Evolutionary conservation across 192 early-diverging fungal genomes (phyloP).

Genomic region (Coemansia sp.): DNA sequence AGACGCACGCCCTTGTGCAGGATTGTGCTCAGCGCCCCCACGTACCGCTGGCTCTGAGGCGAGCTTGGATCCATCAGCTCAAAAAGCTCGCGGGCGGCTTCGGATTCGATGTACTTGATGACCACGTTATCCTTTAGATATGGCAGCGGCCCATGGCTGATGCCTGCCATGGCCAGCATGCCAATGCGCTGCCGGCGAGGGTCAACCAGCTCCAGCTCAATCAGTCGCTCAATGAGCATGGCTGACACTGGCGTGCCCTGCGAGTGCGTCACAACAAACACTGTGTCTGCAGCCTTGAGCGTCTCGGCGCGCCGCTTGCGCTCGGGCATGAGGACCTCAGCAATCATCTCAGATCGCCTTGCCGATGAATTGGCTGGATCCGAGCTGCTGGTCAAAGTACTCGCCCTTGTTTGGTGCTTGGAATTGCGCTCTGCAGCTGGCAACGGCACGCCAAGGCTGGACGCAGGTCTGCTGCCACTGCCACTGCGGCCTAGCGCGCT

Average conservation of each 20-base stretch:
- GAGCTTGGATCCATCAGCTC: constrained; percentile 87
- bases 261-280: constrained; percentile 91
- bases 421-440: constrained; percentile 6
- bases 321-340: constrained; percentile 42
- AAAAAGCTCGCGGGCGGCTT: constrained; percentile 91
- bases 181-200: constrained; percentile 70
- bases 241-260: constrained; percentile 93
- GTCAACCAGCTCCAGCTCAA: constrained; percentile 70
- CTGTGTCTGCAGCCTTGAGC: constrained; percentile 62
- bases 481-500: background rate
- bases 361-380: constrained; percentile 14
- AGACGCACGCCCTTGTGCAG: constrained; percentile 73
- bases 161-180: constrained; percentile 92
- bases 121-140: constrained; percentile 78
- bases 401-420: constrained; percentile 10
- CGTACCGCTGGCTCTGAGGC: constrained; percentile 69
- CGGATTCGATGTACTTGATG: constrained; percentile 88
- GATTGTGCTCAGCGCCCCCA: constrained; percentile 68
- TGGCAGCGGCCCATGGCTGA: constrained; percentile 89
- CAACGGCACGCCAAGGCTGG: background rate
- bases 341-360: constrained; percentile 24
- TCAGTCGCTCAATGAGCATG: constrained; percentile 73
- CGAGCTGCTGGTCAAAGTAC: background rate
- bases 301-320: constrained; percentile 20
- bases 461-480: constrained; percentile 5